Conservation (phyloP, 164 flowering plant genomes). For the Piper betle region DNA sequence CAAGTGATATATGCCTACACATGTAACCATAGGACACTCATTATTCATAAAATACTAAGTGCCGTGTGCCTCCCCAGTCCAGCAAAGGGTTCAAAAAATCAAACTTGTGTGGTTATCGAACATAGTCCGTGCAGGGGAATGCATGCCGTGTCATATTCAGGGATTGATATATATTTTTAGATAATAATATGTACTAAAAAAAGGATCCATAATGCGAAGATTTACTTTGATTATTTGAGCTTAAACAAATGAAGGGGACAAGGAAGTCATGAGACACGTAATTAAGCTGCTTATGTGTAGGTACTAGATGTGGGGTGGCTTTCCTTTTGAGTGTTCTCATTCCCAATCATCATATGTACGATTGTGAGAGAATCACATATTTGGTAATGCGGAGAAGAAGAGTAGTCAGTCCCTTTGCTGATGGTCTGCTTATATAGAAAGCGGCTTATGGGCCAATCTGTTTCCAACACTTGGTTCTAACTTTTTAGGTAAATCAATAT, state of each 20-base stretch:
- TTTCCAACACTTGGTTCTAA: slow-evolving; percentile 18
- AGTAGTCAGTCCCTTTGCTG: slow-evolving; percentile 26
- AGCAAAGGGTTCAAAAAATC: no score
- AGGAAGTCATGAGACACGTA: neutral
- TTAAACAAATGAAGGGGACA: neutral
- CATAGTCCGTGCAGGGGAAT: neutral
- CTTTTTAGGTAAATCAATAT: no score
- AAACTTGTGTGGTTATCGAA: neutral
- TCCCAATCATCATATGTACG: neutral
- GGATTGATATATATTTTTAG: no score
- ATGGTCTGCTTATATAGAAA: slow-evolving; percentile 21
- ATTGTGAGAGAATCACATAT: neutral
- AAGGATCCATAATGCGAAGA: neutral
- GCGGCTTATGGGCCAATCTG: slow-evolving; percentile 23
- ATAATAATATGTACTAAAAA: neutral
- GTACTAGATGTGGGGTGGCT: slow-evolving; percentile 6
- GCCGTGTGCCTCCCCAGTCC: neutral
- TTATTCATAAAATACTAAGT: neutral
- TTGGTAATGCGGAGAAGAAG: slow-evolving; percentile 4
- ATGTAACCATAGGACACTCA: neutral
- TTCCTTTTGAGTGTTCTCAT: neutral
- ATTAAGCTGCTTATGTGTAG: slow-evolving; percentile 17
- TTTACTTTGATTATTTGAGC: neutral
- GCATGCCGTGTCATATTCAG: slow-evolving; percentile 1
- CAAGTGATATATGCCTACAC: neutral